Evolutionary conservation across 1,139 yeast species (phyloP), one percentile per base, ranked within the genome.

Genomic region (Pneumocystis jirovecii): DNA sequence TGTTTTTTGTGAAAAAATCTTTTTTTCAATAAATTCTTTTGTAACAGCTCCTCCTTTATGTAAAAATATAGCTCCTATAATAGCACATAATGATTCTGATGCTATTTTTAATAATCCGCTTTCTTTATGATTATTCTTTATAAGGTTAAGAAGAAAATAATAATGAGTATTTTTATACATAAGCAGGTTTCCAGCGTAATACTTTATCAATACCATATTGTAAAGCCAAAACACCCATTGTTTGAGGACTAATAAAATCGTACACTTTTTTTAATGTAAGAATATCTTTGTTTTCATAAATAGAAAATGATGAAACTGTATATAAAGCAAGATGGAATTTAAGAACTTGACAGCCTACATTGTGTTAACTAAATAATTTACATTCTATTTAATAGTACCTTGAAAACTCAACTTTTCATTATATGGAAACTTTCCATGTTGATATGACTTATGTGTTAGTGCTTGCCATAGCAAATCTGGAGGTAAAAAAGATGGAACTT

Each of bases 361-460:
- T 15, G 1, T 25, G 12, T 50, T 50, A 3, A 50, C 10, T 12
- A 21, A n/a, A 25, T 25, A 12, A 12, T 25, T 25, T 3, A 50
- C 4, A 12, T 21, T 25, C 1, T 15, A 50, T 25, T 21, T 25
- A 25, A 17, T 25, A 19, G 19, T 8, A 61, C 67, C 67, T 39
- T 64, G 29, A 50, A 62, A 65, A 15, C 63, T 66, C 12, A 66
- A 60, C 37, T 64, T 66, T 50, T 62, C 65, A 40, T 66, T 66
- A 37, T 62, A 66, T 44, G 63, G 64, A 31, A 34, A 45, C 12
- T 29, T 15, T 10, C 67, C 67, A 39, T 66, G 67, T 8, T 19
- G 31, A 37, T 56, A 62, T 8, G 67, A 64, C n/a, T 66, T 66
- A 62, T 66, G 67, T 31, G 67, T 66, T 35, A 66, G 45, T 35